Conservation (phyloP, 495 filamentous ascomycete species). For the Trichoderma orchidacearum region DNA sequence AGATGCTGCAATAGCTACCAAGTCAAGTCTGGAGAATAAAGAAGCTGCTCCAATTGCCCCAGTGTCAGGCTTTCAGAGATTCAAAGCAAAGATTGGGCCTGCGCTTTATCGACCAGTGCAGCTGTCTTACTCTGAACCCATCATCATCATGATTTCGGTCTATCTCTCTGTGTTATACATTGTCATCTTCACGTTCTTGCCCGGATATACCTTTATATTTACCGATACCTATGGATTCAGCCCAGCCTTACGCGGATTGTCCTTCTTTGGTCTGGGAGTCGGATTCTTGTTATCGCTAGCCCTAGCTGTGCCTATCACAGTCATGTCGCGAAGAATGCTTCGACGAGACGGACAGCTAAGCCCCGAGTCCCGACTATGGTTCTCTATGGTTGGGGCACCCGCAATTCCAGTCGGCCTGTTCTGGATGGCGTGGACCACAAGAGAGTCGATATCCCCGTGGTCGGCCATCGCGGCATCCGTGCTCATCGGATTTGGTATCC, state of each 20-base stretch:
- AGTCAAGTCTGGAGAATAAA: not conserved
- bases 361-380: conserved; percentile 40
- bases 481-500: conserved; percentile 40
- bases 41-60: conserved; percentile 52
- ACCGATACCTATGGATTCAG: conserved; percentile 34
- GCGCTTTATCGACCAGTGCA: conserved; percentile 55
- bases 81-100: conserved; percentile 37
- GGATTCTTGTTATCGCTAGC: not conserved
- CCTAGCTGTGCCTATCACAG: conserved; percentile 19
- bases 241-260: conserved; percentile 37
- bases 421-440: conserved; percentile 43
- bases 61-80: conserved; percentile 8
- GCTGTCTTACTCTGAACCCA: conserved; percentile 49
- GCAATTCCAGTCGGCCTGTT: conserved; percentile 39
- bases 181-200: conserved; percentile 47
- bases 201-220: conserved; percentile 48
- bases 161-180: conserved; percentile 49
- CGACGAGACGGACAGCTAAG: conserved; percentile 25
- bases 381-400: conserved; percentile 37
- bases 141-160: conserved; percentile 47
- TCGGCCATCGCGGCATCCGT: conserved; percentile 32
- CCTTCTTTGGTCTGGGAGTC: conserved; percentile 1
- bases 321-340: conserved; percentile 33
- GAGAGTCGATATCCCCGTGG: conserved; percentile 36
- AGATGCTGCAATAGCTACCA: not conserved